Base-by-base conservation (phyloP, 192 early-diverging fungal species). In the Coemansia sp. region DNA sequence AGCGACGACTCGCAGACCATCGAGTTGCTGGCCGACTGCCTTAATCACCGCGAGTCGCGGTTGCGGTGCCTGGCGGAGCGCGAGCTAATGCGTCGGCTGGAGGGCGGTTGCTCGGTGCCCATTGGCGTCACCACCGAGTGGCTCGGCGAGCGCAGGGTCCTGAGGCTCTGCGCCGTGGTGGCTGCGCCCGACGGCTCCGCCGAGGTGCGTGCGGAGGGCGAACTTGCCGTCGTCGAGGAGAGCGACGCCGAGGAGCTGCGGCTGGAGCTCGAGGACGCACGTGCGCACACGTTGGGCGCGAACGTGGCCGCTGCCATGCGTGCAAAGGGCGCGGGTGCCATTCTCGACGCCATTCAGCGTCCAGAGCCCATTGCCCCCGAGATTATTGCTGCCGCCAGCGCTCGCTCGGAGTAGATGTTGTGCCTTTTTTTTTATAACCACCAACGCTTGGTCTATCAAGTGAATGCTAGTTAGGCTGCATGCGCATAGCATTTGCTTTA, bases 41-140 rank as follows among this genome's bases (percentile, higher is more conserved):
- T 98, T 17, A 83, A 90, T 37, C 85, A 94, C 58, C 17, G 60
- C 37, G 69, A 68, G 7, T 85, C 92, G 0, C 67, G 85, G 27
- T 50, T 93, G 21, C 66, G 82, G 42, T 93, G 91, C 54, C 65
- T 81, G 34, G 87, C 89, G 10, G 94, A 98, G 66, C 91, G 93
- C 13, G 76, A 86, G 34, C 82, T 95, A 61, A 93, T 96, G 93
- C 82, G 88, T 22, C 81, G 70, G 27, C 73, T 98, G 21, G 93
- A 98, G 78, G 96, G 96, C 37, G 96, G 96, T 4, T 98, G 96
- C 80, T 89, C 85, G 48, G 93, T 98, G 43, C 94, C 96, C 4
- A 87, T 97, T 59, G 96, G 94, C 30, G 93, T 95, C 14, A 83
- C 71, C 57, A 83, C 89, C 1, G 54, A 54, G 54, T 87, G 83